Evolutionary conservation across 768 basidiomycete genomes (phyloP).

Genomic region (Panaeolus papilionaceus): DNA sequence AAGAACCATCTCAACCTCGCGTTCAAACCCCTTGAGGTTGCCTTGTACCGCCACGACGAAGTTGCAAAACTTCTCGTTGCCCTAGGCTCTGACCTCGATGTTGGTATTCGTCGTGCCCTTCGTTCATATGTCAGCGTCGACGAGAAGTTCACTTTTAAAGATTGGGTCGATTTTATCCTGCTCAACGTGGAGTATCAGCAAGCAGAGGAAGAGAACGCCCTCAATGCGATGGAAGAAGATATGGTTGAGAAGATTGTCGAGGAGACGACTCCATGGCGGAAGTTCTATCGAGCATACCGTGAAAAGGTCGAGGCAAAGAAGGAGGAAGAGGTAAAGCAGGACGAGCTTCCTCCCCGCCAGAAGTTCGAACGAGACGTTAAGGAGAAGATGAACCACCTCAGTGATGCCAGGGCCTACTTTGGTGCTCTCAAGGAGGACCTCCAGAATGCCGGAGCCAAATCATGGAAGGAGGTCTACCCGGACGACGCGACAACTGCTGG

Average conservation of each 20-base stretch:
- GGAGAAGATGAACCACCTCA: constrained; percentile 26
- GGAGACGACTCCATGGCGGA: not conserved
- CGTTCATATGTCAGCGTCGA: constrained; percentile 24
- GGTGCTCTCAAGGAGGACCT: constrained; percentile 38
- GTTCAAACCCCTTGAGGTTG: constrained; percentile 44
- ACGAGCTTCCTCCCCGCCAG: not conserved
- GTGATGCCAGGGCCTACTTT: constrained; percentile 40
- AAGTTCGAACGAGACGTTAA: constrained; percentile 20
- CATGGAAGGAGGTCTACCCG: constrained; percentile 48
- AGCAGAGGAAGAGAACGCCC: constrained; percentile 5
- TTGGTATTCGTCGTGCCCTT: constrained; percentile 35
- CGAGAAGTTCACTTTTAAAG: constrained; percentile 37
- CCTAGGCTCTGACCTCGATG: constrained; percentile 42
- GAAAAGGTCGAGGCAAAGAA: not conserved
- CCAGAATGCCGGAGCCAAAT: constrained; percentile 45
- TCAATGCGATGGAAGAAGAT: not conserved
- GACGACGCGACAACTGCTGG: constrained; percentile 26
- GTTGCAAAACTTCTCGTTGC: constrained; percentile 44
- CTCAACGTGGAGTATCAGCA: not conserved
- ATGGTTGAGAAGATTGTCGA: not conserved
- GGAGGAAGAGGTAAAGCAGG: constrained; percentile 16
- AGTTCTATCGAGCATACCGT: not conserved
- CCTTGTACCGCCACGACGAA: constrained; percentile 42
- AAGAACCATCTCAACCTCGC: constrained; percentile 35
- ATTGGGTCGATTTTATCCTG: constrained; percentile 46